Percentiles rank a stretch among this genome's conserved stretches.
These are phyloP conservation scores for Chiua virens DNA, from an alignment of 768 basidiomycete genomes.

Conservation along the genomic window DNA sequence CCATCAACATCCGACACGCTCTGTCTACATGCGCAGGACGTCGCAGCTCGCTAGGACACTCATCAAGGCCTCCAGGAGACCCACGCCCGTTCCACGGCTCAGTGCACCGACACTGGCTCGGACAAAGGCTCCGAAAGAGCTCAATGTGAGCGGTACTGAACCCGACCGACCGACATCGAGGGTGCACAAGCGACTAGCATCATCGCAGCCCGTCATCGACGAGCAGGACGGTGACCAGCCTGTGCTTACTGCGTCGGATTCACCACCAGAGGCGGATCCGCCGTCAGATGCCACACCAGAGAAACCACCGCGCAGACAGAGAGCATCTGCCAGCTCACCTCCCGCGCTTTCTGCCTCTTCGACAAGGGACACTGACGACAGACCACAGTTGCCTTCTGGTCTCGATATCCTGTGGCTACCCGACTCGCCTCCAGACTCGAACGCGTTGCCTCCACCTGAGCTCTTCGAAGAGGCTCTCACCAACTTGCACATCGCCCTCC, in stretches of 20 bases:
- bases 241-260: slow-evolving; percentile 14
- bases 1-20: slow-evolving; percentile 45
- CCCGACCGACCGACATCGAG: slow-evolving; percentile 12
- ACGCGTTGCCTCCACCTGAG: slow-evolving; percentile 64
- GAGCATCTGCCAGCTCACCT: background rate
- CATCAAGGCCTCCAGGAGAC: slow-evolving; percentile 36
- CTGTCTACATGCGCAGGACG: slow-evolving; percentile 63
- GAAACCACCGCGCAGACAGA: slow-evolving; percentile 24
- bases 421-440: slow-evolving; percentile 26
- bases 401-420: slow-evolving; percentile 70
- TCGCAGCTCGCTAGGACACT: slow-evolving; percentile 77
- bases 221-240: slow-evolving; percentile 13
- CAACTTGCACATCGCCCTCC: slow-evolving; percentile 73
- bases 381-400: slow-evolving; percentile 51
- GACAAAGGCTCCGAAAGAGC: slow-evolving; percentile 23
- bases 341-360: slow-evolving; percentile 1
- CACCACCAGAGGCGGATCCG: slow-evolving; percentile 26
- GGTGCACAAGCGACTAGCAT: slow-evolving; percentile 25
- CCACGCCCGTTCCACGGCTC: background rate
- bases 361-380: slow-evolving; percentile 25
- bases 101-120: slow-evolving; percentile 18
- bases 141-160: slow-evolving; percentile 5
- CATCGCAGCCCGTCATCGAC: slow-evolving; percentile 18
- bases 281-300: slow-evolving; percentile 21
- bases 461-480: slow-evolving; percentile 75